Evolutionary conservation across 2,329 filamentous ascomycete species (phyloP), one percentile per base, ranked within the genome.

Genomic region (Orbilia blumenaviensis): DNA sequence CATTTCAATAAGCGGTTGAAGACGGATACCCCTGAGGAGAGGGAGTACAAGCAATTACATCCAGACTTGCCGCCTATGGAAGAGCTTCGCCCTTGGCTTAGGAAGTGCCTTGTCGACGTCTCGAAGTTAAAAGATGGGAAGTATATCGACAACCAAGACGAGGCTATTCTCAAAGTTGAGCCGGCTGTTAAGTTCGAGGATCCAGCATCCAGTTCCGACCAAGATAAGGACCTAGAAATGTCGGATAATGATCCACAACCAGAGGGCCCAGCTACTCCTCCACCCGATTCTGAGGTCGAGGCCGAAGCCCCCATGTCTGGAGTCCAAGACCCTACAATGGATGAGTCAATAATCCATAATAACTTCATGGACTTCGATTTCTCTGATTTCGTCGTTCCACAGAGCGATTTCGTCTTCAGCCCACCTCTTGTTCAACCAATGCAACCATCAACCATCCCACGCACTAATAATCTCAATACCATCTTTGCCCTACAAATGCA

Each of bases 1-100:
- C 94, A 98, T 82, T 98, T 97, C 86, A 92, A 91, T 81, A 90
- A 74, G 9, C 77, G 79, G 60, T 50, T 56, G 36, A 77, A 78
- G 60, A 78, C 74, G 27, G 78, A 73, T 66, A 77, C 73, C 52
- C 67, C 74, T 63, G 77, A 75, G 50, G 62, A 78, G 50, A 78
- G 72, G 63, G 67, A 76, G 56, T 68, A 77, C 66, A 76, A 77
- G 27, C 76, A 78, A 21, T 46, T 72, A 41, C 42, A 64, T 58
- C 78, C 78, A 16, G 78, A 78, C 34, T 52, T 66, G 25, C 87
- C 87, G 4, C 80, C 85, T 4, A 89, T 89, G 87, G 79, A 81
- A 16, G 85, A 87, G 68, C 83, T 89, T 77, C 88, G 88, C 83
- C 83, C 84, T 64, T 90, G 88, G 88, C 88, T 90, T 84, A 83